Base-by-base conservation (phyloP, 2,329 filamentous ascomycete species). In the Pseudogymnoascus verrucosus region DNA sequence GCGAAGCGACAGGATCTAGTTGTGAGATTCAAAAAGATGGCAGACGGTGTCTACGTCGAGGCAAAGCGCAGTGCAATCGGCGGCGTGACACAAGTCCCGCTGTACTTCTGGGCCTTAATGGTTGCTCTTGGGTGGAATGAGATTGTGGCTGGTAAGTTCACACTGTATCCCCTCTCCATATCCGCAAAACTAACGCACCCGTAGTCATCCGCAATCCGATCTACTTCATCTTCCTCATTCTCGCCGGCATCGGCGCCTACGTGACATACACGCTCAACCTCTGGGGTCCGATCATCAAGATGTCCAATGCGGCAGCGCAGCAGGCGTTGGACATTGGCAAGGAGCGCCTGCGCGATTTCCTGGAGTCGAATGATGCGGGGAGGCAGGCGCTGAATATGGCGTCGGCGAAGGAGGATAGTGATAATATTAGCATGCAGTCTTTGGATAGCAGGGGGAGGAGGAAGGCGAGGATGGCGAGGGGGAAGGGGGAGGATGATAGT, bases 71-170 rank as follows among this genome's bases (percentile, higher is more conserved):
- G 93, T 74, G 95, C 95, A 44, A 96, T 99, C 73, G 95, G 95
- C 63, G 93, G 93, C 64, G 90, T 99, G 70, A 90, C 93, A 4
- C 93, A 97, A 76, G 87, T 99, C 60, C 95, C 95, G 5, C 78
- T 96, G 66, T 98, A 97, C 77, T 97, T 99, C 76, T 99, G 97
- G 71, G 91, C 86, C 44, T 76, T 98, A 64, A 81, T 99, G 64
- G 79, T 99, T 68, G 90, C 91, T 21, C 81, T 99, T 60, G 95
- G 95, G n/a, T 99, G 95, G 95, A 99, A 99, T 76, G 95, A 99
- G 77, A 93, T 99, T 67, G 80, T 96, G 69, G 90, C 93, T 72
- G 91, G 93, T 96, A 82, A 82, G 89, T 76, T 59, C 44, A 66
- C 47, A 66, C 37, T 64, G 62, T 60, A 14, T 26, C 57, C 36